These are phyloP conservation scores for Didymella glomerata DNA, from an alignment of 2,329 filamentous ascomycete genomes.

Conservation along the genomic window DNA sequence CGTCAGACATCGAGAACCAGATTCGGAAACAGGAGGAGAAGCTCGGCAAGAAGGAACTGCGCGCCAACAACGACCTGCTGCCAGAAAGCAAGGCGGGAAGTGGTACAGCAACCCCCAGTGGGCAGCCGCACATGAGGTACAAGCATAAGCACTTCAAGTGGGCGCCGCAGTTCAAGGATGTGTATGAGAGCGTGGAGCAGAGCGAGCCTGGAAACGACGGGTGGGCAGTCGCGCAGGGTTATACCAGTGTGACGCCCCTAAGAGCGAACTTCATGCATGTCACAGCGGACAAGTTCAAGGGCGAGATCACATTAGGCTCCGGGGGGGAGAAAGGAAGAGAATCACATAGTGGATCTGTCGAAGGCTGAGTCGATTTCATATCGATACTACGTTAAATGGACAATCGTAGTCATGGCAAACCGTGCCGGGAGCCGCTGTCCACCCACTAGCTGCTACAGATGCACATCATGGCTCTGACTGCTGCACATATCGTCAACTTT, in stretches of 20 bases:
- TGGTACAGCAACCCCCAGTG: constrained; percentile 42
- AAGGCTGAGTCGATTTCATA: no score
- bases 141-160: constrained; percentile 93
- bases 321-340: constrained; percentile 1
- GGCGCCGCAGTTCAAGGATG: constrained; percentile 86
- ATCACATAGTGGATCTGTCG: no score
- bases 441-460: no score
- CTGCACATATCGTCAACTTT: no score
- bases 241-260: constrained; percentile 88
- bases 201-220: constrained; percentile 86
- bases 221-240: constrained; percentile 87
- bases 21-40: constrained; percentile 71
- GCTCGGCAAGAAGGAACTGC: constrained; percentile 55
- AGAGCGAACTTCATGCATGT: constrained; percentile 90
- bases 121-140: constrained; percentile 59
- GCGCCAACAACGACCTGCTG: constrained; percentile 33
- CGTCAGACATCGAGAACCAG: constrained; percentile 74
- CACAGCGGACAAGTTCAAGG: constrained; percentile 30
- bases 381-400: no score
- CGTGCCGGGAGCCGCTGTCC: no score
- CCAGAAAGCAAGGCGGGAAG: constrained; percentile 33
- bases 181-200: constrained; percentile 85
- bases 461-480: no score
- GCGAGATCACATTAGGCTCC: constrained; percentile 42
- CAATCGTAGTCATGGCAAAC: no score